These are phyloP conservation scores for Rutstroemia sydowiana DNA, from an alignment of 2,329 filamentous ascomycete species.

Conservation along the genomic window DNA sequence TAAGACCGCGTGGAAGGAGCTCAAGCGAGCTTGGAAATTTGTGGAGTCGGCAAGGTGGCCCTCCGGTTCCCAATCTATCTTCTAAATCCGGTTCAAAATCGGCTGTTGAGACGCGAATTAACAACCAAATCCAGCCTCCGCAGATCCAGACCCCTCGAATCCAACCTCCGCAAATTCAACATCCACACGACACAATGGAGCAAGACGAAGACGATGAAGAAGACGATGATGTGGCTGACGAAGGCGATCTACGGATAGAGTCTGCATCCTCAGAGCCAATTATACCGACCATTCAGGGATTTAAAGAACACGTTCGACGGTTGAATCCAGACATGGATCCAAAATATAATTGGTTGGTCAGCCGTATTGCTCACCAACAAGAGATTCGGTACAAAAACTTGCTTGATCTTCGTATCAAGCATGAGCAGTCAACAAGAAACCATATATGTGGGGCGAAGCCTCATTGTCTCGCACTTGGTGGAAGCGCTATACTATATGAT, in stretches of 20 bases:
- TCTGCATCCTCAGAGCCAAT: slow-evolving; percentile 58
- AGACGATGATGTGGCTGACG: slow-evolving; percentile 56
- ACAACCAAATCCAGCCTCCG: no score
- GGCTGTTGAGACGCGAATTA: no score
- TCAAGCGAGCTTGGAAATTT: slow-evolving; percentile 50
- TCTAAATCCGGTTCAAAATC: no score
- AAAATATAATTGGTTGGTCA: slow-evolving; percentile 56
- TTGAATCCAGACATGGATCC: slow-evolving; percentile 67
- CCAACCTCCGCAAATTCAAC: no score
- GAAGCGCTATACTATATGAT: slow-evolving; percentile 55
- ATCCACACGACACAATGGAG: no score
- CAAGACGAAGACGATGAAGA: slow-evolving; percentile 49
- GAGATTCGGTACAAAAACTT: slow-evolving; percentile 71
- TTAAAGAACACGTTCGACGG: slow-evolving; percentile 63
- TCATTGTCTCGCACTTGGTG: slow-evolving; percentile 61
- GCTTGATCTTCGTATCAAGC: slow-evolving; percentile 61
- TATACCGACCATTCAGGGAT: slow-evolving; percentile 66
- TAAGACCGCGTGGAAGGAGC: slow-evolving; percentile 45
- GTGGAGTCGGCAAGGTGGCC: slow-evolving; percentile 50
- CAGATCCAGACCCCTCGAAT: no score
- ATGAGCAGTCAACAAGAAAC: slow-evolving; percentile 52
- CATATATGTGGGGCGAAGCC: slow-evolving; percentile 51
- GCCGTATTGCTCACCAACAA: slow-evolving; percentile 78
- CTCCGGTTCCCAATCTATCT: slow-evolving; percentile 47
- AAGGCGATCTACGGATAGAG: slow-evolving; percentile 54